Evolutionary conservation across 257 asterid species (phyloP).

Genomic region (Prunella vulgaris): DNA sequence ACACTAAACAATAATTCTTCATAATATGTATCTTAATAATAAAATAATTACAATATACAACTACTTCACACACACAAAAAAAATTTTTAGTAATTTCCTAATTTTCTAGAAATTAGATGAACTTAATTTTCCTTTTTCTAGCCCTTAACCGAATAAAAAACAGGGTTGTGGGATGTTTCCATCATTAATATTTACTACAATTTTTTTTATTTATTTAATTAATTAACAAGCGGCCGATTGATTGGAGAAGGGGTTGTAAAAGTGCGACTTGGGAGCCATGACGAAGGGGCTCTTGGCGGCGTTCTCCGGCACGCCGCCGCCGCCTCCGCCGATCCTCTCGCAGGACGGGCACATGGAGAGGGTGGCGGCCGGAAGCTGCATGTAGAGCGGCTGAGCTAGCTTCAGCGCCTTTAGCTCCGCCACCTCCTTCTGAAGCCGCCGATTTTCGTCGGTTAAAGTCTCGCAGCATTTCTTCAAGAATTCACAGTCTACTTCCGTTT

Average conservation of each 20-base stretch:
- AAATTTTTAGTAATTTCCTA: conserved; percentile 33
- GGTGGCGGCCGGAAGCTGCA: conserved; percentile 86
- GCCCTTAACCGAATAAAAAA: conserved; percentile 49
- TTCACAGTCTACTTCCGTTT: conserved; percentile 93
- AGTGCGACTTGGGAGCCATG: conserved; percentile 52
- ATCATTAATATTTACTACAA: conserved; percentile 18
- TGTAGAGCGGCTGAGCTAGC: conserved; percentile 69
- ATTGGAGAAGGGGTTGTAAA: conserved; percentile 52
- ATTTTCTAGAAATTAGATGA: conserved; percentile 22
- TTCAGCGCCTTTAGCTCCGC: conserved; percentile 80
- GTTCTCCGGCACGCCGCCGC: conserved; percentile 23
- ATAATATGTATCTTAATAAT: conserved; percentile 23
- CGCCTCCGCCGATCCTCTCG: conserved; percentile 55
- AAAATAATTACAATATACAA: conserved; percentile 33
- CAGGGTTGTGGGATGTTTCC: conserved; percentile 32
- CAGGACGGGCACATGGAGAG: conserved; percentile 84
- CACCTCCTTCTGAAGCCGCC: conserved; percentile 81
- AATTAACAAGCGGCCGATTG: conserved; percentile 58
- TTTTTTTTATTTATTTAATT: neutral
- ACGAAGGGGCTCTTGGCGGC: conserved; percentile 43
- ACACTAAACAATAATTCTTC: conserved; percentile 28
- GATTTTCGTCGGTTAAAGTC: conserved; percentile 77
- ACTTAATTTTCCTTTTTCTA: conserved; percentile 10
- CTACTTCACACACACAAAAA: conserved; percentile 16
- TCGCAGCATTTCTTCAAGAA: conserved; percentile 91